These are phyloP conservation scores for Phytopythium litorale DNA, from an alignment of 352 stramenopile genomes.

Conservation along the genomic window DNA sequence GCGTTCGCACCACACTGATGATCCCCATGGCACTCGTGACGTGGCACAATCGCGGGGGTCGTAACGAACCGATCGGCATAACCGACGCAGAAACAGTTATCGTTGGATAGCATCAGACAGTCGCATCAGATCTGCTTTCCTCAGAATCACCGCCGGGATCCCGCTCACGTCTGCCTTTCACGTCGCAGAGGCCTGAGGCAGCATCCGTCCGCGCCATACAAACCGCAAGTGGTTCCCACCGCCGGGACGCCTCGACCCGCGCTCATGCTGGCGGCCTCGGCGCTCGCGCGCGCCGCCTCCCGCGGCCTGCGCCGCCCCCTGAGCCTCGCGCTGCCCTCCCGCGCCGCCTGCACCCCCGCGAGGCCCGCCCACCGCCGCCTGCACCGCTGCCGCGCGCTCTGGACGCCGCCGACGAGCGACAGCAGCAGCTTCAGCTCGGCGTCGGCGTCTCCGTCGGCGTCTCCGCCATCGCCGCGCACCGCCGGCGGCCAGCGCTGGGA, in stretches of 20 bases:
- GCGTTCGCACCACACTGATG: neutral
- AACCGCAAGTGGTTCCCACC: neutral
- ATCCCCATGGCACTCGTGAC: neutral
- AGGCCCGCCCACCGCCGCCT: neutral
- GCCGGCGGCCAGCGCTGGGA: constrained; percentile 15
- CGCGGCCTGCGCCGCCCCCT: neutral
- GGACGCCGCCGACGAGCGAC: neutral
- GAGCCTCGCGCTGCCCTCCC: neutral
- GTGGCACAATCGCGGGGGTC: neutral
- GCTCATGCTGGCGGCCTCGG: neutral
- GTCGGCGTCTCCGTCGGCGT: neutral
- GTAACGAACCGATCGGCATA: no score
- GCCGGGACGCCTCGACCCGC: neutral
- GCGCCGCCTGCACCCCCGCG: neutral
- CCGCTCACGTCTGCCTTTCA: no score
- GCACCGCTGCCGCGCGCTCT: neutral
- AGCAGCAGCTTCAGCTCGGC: constrained; percentile 5
- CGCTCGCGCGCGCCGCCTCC: neutral
- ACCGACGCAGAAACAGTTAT: no score
- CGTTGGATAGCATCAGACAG: no score
- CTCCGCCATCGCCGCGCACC: neutral
- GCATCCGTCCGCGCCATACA: neutral
- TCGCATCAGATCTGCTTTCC: no score
- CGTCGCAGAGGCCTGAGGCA: no score
- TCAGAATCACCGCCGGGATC: no score